Evolutionary conservation across 2,329 filamentous ascomycete genomes (phyloP).

Genomic region (Venturia aucupariae): DNA sequence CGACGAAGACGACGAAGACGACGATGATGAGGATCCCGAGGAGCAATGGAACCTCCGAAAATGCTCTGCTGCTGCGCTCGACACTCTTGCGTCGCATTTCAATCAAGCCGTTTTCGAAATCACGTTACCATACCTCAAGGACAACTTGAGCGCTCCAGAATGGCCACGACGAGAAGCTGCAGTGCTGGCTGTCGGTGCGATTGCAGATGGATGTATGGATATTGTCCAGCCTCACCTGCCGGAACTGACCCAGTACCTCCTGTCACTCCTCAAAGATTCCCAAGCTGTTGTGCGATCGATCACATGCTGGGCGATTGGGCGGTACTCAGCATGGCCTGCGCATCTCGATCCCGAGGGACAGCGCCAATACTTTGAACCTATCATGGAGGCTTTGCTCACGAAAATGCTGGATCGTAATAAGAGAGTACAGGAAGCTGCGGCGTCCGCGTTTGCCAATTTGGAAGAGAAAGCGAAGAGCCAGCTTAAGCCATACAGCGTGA

Average conservation of each 20-base stretch:
- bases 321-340: conserved; percentile 89
- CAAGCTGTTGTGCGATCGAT: conserved; percentile 93
- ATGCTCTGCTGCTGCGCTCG: conserved; percentile 89
- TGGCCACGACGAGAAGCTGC: conserved; percentile 93
- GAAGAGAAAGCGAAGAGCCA: conserved; percentile 84
- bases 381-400: conserved; percentile 92
- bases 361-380: conserved; percentile 76
- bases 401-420: conserved; percentile 98
- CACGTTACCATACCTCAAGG: conserved; percentile 85
- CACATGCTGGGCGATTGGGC: conserved; percentile 92
- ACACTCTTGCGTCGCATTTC: conserved; percentile 89
- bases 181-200: conserved; percentile 85
- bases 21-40: conserved; percentile 70
- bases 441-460: conserved; percentile 89
- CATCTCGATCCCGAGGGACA: conserved; percentile 60
- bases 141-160: conserved; percentile 76
- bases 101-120: conserved; percentile 79
- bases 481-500: conserved; percentile 74
- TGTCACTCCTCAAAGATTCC: conserved; percentile 71
- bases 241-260: conserved; percentile 81
- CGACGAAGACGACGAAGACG: conserved; percentile 58
- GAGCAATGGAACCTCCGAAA: conserved; percentile 93
- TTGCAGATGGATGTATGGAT: conserved; percentile 88
- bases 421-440: conserved; percentile 91
- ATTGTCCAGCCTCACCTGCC: conserved; percentile 85